A percentile compares a stretch with the other conserved stretches of the same genome.
phyloP scores from a whole-genome alignment of 768 basidiomycete genomes.

The Mycena kentingensis region DNA sequence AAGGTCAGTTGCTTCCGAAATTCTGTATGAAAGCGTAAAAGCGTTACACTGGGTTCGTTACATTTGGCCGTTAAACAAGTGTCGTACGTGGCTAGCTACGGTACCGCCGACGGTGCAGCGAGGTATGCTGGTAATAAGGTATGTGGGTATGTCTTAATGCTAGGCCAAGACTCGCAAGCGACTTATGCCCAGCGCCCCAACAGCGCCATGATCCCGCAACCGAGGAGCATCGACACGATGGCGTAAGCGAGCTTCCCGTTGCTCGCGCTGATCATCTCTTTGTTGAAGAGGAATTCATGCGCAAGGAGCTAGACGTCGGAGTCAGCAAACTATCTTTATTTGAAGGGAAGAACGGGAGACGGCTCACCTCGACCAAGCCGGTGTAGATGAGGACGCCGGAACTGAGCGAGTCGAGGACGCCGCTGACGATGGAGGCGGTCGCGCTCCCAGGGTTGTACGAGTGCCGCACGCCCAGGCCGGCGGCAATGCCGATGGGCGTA shows the following conservation, averaged over 20 bases:
- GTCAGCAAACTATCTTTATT: too few species aligned
- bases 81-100: too few species aligned
- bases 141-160: too few species aligned
- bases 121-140: too few species aligned
- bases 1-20: too few species aligned
- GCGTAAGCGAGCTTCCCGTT: slow-evolving; percentile 71
- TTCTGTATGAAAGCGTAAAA: too few species aligned
- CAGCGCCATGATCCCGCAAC: slow-evolving; percentile 87
- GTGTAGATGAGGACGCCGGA: slow-evolving; percentile 89
- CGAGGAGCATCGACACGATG: slow-evolving; percentile 74
- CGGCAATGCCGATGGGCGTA: slow-evolving; percentile 87
- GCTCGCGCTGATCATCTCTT: slow-evolving; percentile 76
- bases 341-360: neutral
- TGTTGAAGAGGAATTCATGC: slow-evolving; percentile 92
- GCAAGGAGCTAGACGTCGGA: slow-evolving; percentile 65
- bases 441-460: slow-evolving; percentile 82
- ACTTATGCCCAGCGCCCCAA: slow-evolving; percentile 85
- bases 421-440: slow-evolving; percentile 79
- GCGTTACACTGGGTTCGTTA: too few species aligned
- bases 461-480: slow-evolving; percentile 71
- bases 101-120: too few species aligned
- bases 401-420: slow-evolving; percentile 81
- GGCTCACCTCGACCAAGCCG: slow-evolving; percentile 76
- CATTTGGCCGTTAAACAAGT: too few species aligned
- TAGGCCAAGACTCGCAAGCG: too few species aligned